These are phyloP conservation scores for Sporothrix globosa DNA, from an alignment of 2,329 filamentous ascomycete genomes.

Conservation along the genomic window DNA sequence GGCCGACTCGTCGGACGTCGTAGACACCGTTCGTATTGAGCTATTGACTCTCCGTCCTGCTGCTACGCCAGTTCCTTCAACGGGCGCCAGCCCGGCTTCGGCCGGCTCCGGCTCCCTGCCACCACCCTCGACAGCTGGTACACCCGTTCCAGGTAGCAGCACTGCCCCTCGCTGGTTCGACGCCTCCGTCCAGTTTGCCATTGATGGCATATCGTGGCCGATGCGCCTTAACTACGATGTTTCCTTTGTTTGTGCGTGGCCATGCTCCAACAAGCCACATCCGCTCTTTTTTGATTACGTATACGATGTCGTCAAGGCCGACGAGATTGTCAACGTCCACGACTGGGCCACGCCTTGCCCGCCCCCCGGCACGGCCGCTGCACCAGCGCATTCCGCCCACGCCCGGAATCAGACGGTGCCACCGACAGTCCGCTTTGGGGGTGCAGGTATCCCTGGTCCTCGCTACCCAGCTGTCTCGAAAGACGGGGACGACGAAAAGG, in stretches of 20 bases:
- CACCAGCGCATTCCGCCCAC: constrained; percentile 24
- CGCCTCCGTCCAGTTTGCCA: constrained; percentile 65
- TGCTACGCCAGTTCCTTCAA: constrained; percentile 8
- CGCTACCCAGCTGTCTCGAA: constrained; percentile 35
- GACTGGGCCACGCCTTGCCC: constrained; percentile 63
- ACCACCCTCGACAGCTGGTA: constrained; percentile 21
- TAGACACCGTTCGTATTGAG: constrained; percentile 71
- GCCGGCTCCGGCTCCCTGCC: constrained; percentile 22
- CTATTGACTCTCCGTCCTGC: constrained; percentile 60
- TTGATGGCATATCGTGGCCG: constrained; percentile 65
- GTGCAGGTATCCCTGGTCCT: constrained; percentile 32
- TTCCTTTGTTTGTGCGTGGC: constrained; percentile 67
- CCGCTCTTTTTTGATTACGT: constrained; percentile 74
- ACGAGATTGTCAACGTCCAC: constrained; percentile 66
- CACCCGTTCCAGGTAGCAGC: constrained; percentile 15
- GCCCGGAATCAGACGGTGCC: constrained; percentile 36
- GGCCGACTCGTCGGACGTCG: constrained; percentile 64
- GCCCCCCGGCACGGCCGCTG: constrained; percentile 25
- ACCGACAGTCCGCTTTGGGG: constrained; percentile 34
- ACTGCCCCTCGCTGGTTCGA: constrained; percentile 55
- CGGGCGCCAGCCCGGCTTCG: constrained; percentile 26
- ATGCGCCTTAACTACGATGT: constrained; percentile 66
- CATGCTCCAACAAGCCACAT: constrained; percentile 66
- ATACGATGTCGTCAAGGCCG: constrained; percentile 61
- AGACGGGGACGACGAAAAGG: constrained; percentile 62